phyloP scores from a whole-genome alignment of 2,329 filamentous ascomycete genomes.

The Dactylellina parvicollis region DNA sequence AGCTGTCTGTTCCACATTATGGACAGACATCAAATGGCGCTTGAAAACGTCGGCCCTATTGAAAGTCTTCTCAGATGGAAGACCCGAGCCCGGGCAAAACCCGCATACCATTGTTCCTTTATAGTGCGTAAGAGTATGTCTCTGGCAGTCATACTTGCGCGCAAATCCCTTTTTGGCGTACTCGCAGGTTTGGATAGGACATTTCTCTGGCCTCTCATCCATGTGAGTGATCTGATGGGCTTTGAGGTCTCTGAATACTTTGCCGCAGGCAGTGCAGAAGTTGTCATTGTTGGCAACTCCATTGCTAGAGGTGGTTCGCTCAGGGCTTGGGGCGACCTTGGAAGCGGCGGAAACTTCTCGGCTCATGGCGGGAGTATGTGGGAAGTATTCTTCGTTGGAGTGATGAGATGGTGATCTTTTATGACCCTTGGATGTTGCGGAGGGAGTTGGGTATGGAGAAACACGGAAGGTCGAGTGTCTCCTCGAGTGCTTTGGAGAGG shows the following conservation, averaged over 20 bases:
- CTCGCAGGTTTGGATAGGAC: conserved; percentile 88
- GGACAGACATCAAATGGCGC: conserved; percentile 87
- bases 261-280: conserved; percentile 57
- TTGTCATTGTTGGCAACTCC: conserved; percentile 57
- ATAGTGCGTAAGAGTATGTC: conserved; percentile 93
- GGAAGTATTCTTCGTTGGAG: conserved; percentile 48
- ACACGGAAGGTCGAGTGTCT: conserved; percentile 49
- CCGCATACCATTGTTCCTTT: conserved; percentile 97
- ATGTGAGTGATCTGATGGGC: conserved; percentile 96
- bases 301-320: conserved; percentile 42
- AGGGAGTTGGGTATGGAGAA: conserved; percentile 47
- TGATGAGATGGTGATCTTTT: conserved; percentile 45
- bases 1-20: conserved; percentile 90
- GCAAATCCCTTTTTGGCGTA: conserved; percentile 94
- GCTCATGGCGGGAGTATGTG: conserved; percentile 45
- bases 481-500: conserved; percentile 51
- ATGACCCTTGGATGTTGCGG: conserved; percentile 43
- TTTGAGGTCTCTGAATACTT: conserved; percentile 62
- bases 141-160: conserved; percentile 94
- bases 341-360: conserved; percentile 29
- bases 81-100: conserved; percentile 89
- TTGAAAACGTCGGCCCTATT: conserved; percentile 97
- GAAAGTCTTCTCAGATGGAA: conserved; percentile 90
- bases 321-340: conserved; percentile 39
- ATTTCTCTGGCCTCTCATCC: conserved; percentile 90